Conservation (phyloP, 257 asterid species). For the Phtheirospermum japonicum region DNA sequence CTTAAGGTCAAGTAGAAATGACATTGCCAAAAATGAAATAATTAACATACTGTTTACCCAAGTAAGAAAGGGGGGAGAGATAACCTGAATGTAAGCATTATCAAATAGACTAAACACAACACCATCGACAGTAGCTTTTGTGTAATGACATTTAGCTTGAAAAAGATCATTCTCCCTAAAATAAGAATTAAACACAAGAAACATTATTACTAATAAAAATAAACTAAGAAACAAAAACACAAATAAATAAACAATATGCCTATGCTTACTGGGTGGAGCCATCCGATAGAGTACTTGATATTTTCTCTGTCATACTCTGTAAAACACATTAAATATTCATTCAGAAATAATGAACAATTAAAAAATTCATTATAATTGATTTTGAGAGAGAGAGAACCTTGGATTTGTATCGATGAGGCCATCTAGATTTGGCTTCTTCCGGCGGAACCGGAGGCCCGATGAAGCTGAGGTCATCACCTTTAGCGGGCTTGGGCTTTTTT, state of each 20-base stretch:
- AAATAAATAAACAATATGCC: background rate
- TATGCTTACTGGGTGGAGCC: conserved; percentile 38
- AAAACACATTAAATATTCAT: background rate
- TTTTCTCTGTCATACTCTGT: conserved; percentile 13
- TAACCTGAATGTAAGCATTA: conserved; percentile 33
- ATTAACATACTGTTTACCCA: no score
- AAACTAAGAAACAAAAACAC: background rate
- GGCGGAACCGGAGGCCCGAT: conserved; percentile 19
- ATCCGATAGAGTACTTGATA: conserved; percentile 24
- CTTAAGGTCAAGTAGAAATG: no score
- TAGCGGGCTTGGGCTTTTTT: conserved; percentile 14
- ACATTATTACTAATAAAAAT: background rate
- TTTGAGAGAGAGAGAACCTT: conserved; percentile 19
- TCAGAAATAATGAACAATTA: background rate
- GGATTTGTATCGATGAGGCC: conserved; percentile 38
- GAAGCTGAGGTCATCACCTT: conserved; percentile 1
- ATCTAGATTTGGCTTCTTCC: conserved; percentile 26
- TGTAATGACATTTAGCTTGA: conserved; percentile 34
- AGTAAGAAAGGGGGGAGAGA: no score
- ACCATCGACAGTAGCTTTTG: conserved; percentile 27
- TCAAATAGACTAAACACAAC: conserved; percentile 21
- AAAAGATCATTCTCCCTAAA: conserved; percentile 28
- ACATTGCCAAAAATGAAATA: no score
- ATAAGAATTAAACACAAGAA: background rate
- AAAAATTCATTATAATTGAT: background rate